Conservation (phyloP, 163 green algal species). For the Chlamydomonas reinhardtii region DNA sequence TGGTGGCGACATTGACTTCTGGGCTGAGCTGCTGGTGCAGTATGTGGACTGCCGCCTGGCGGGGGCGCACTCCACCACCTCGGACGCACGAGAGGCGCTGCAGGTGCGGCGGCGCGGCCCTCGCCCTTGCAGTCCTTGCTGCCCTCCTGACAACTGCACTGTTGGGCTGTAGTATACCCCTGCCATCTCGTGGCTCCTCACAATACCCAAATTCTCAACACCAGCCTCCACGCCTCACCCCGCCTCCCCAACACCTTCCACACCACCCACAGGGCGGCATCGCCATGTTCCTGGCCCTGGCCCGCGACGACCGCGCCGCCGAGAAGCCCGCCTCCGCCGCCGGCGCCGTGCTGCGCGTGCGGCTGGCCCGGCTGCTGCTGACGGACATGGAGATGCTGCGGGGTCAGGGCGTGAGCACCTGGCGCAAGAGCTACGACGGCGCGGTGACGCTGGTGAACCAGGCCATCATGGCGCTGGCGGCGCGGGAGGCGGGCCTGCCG, state of each 20-base stretch:
- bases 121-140: too few species aligned
- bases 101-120: slow-evolving; percentile 11
- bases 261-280: slow-evolving; percentile 50
- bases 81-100: slow-evolving; percentile 56
- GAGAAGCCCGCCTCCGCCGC: slow-evolving; percentile 58
- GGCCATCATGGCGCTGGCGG: slow-evolving; percentile 57
- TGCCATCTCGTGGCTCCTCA: too few species aligned
- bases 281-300: slow-evolving; percentile 62
- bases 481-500: slow-evolving; percentile 56
- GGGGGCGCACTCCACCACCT: slow-evolving; percentile 52
- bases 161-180: too few species aligned
- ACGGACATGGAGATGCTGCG: slow-evolving; percentile 58
- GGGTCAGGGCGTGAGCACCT: slow-evolving; percentile 54
- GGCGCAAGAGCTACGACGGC: slow-evolving; percentile 61
- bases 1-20: slow-evolving; percentile 63
- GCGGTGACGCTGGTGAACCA: slow-evolving; percentile 46
- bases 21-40: slow-evolving; percentile 48
- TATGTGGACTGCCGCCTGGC: slow-evolving; percentile 59
- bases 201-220: too few species aligned
- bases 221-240: background rate
- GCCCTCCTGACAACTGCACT: too few species aligned
- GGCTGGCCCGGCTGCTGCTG: slow-evolving; percentile 57
- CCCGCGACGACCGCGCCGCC: slow-evolving; percentile 60
- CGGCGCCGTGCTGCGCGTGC: slow-evolving; percentile 55
- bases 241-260: background rate